Percentiles rank a stretch among this genome's conserved stretches.
These are phyloP conservation scores for Kluyveromyces wickerhamii DNA, from an alignment of 805 yeast genomes.

Conservation along the genomic window DNA sequence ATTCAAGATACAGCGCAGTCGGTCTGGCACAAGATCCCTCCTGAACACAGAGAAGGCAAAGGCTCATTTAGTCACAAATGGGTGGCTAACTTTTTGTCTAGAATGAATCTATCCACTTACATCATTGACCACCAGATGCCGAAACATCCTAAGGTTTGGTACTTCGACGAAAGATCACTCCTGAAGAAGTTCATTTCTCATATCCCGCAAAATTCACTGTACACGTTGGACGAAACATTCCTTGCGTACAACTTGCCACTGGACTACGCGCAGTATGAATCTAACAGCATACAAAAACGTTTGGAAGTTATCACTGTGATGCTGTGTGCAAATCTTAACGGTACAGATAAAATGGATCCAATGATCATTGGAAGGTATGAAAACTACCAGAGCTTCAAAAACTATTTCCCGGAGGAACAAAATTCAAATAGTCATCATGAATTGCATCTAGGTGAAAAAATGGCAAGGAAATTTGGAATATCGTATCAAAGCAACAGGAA, in stretches of 20 bases:
- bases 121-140: conserved; percentile 39
- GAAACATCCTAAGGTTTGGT: conserved; percentile 49
- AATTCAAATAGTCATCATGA: neutral
- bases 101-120: conserved; percentile 44
- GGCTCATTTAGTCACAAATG: conserved; percentile 61
- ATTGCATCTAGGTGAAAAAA: conserved; percentile 32
- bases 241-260: conserved; percentile 52
- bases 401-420: conserved; percentile 23
- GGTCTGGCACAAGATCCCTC: conserved; percentile 54
- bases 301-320: conserved; percentile 44
- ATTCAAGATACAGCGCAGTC: conserved; percentile 55
- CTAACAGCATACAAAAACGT: conserved; percentile 29
- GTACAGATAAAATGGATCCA: conserved; percentile 54
- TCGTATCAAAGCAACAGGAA: conserved; percentile 52
- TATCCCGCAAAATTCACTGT: conserved; percentile 45
- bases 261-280: conserved; percentile 44
- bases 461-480: conserved; percentile 44
- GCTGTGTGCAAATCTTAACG: conserved; percentile 57
- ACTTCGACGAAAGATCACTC: conserved; percentile 46
- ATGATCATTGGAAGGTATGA: conserved; percentile 54
- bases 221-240: conserved; percentile 54
- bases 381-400: conserved; percentile 35
- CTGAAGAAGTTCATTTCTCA: conserved; percentile 39
- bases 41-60: conserved; percentile 47
- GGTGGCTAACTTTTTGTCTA: conserved; percentile 39